A percentile compares a stretch with the other conserved stretches of the same genome.
phyloP scores from a whole-genome alignment of 202 grass and related monocot genomes.

The Cymbopogon flexuosus region DNA sequence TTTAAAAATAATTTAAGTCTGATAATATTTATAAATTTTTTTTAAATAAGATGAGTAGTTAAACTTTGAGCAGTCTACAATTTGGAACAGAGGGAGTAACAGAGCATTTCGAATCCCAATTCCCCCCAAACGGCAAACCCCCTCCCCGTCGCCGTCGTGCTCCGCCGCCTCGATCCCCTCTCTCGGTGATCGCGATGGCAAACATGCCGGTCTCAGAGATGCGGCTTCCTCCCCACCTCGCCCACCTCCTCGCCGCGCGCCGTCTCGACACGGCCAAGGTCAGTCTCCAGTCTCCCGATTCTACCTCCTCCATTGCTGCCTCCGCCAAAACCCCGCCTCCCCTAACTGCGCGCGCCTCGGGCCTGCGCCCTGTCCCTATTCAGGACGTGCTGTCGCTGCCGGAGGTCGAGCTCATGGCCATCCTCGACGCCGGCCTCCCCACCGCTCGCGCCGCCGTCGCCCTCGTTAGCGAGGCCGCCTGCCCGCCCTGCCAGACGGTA shows the following conservation, averaged over 20 bases:
- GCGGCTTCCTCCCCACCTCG: constrained; percentile 55
- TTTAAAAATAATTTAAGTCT: too few relatives aligned
- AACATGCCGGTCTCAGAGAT: constrained; percentile 76
- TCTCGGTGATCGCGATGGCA: constrained; percentile 44
- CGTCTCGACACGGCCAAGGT: constrained; percentile 74
- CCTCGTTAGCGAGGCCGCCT: constrained; percentile 67
- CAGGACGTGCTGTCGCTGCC: constrained; percentile 84
- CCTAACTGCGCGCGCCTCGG: neutral
- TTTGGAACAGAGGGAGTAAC: too few relatives aligned
- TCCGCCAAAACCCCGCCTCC: neutral
- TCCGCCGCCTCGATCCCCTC: neutral
- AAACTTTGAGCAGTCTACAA: too few relatives aligned
- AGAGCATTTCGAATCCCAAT: constrained; percentile 32
- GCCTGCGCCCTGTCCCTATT: neutral
- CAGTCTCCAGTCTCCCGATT: neutral
- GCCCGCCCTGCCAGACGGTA: constrained; percentile 84
- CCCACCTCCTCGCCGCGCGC: constrained; percentile 76
- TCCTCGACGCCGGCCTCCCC: constrained; percentile 53
- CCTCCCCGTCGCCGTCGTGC: neutral
- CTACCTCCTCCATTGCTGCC: neutral
- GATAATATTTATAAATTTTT: too few relatives aligned
- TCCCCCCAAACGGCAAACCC: neutral
- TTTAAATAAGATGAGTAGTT: too few relatives aligned
- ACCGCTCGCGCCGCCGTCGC: constrained; percentile 47
- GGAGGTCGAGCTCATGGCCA: constrained; percentile 69